Evolutionary conservation across 331 rosid species (phyloP).

Genomic region (Erythrophleum ivorense): DNA sequence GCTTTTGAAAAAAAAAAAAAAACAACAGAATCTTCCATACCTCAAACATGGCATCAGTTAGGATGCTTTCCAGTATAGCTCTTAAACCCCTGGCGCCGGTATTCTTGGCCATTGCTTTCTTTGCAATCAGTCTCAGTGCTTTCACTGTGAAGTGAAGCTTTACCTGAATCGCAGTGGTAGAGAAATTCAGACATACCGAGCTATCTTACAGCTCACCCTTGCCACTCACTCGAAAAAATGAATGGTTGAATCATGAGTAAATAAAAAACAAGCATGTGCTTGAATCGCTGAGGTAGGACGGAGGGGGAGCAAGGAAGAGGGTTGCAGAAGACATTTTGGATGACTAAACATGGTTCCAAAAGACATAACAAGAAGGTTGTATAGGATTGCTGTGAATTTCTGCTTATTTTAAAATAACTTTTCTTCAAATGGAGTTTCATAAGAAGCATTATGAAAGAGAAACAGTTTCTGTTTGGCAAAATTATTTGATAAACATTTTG

Average conservation of each 20-base stretch:
- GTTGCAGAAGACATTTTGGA: neutral
- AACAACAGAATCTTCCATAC: conserved; percentile 46
- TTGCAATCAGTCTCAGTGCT: conserved; percentile 74
- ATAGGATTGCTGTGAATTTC: no score
- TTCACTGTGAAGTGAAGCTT: conserved; percentile 73
- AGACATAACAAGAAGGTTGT: neutral
- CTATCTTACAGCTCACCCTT: neutral
- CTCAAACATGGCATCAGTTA: conserved; percentile 93
- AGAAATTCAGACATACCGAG: conserved; percentile 26
- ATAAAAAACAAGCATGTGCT: neutral
- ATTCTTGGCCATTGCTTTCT: conserved; percentile 85
- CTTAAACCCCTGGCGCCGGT: conserved; percentile 95
- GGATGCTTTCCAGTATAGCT: conserved; percentile 74
- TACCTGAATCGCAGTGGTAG: conserved; percentile 55
- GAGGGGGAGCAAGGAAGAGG: conserved; percentile 8
- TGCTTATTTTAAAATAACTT: no score
- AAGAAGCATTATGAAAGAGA: no score
- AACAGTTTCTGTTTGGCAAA: no score
- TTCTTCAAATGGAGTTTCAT: no score
- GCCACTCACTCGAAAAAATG: neutral
- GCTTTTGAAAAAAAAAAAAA: neutral
- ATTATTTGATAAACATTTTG: no score
- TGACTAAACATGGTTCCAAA: neutral
- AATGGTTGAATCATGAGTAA: neutral
- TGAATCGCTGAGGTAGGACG: conserved; percentile 1